Evolutionary conservation across 2,329 filamentous ascomycete genomes (phyloP), one percentile per base, ranked within the genome.

Genomic region (Claviceps quebecensis): DNA sequence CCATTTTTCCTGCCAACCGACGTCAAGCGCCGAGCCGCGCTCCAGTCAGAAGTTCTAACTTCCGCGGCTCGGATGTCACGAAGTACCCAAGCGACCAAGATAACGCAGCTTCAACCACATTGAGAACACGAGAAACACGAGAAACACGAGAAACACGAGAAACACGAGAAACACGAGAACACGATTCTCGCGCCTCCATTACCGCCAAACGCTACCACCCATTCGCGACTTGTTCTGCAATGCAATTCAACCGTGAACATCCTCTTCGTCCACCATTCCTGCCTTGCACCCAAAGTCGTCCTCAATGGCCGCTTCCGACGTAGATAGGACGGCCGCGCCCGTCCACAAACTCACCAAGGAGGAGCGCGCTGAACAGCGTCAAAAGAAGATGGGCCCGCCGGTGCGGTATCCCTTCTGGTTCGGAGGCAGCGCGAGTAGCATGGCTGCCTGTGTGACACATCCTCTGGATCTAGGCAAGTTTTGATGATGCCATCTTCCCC

Each of bases 381-480:
- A 68, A 59, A 69, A 71, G 61, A 70, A 70, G 56, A 61, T 64
- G 41, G 50, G 45, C 55, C 64, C 59, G 36, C 57, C 70, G 2
- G 65, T 77, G 43, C 69, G 71, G 55, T 91, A 91, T 70, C 86
- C 86, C 9, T 91, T 91, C 69, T 97, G 91, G 93, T 97, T 98
- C 67, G 93, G 93, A 56, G 93, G 93, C 52, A 95, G 87, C 65
- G 89, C 91, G 48, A 93, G 87, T 63, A 94, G 87, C 65, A 84
- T 93, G 74, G 91, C 91, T 39, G 90, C 91, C 45, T 84, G 82
- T 59, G 86, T 95, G 47, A 97, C 91, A 34, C 91, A 97, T 75
- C 91, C 91, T 48, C 74, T 97, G 63, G 90, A 96, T 77, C 75
- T 96, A 57, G 80, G 88, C 94, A 77, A 67, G 84, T 72, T 22